A percentile compares a stretch with the other conserved stretches of the same genome.
Evolutionary conservation across 371 early-diverging fungal genomes (phyloP).

Genomic region (Umbelopsis sp.): DNA sequence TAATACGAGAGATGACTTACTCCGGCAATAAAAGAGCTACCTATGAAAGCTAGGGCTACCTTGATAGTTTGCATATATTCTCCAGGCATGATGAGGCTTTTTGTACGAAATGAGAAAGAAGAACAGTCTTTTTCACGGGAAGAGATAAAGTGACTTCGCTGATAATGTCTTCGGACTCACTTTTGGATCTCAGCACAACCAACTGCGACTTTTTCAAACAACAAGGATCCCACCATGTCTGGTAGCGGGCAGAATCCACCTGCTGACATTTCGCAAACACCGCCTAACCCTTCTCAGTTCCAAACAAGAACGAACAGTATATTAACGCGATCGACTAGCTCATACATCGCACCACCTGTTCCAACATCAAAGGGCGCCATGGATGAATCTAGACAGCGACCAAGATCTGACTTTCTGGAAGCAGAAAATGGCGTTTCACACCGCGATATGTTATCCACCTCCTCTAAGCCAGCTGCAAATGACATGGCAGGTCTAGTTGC

Average conservation of each 20-base stretch:
- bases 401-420: background rate
- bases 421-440: constrained; percentile 1
- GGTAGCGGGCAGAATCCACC: background rate
- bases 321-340: background rate
- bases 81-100: constrained; percentile 30
- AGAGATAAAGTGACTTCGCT: background rate
- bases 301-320: background rate
- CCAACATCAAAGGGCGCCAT: background rate
- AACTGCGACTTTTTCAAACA: background rate
- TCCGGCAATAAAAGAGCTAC: constrained; percentile 52
- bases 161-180: too few relatives aligned
- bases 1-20: constrained; percentile 29
- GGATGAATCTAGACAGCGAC: constrained; percentile 9
- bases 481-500: background rate
- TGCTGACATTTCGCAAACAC: background rate
- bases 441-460: background rate
- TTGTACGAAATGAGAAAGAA: background rate
- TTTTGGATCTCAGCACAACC: background rate
- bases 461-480: background rate
- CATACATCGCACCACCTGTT: background rate
- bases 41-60: constrained; percentile 47
- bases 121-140: background rate
- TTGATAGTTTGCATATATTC: constrained; percentile 53
- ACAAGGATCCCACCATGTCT: background rate
- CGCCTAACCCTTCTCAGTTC: background rate